A percentile compares a stretch with the other conserved stretches of the same genome.
These are phyloP conservation scores for Vickermania ingenoplastis DNA, from an alignment of 208 protist genomes.

Conservation along the genomic window DNA sequence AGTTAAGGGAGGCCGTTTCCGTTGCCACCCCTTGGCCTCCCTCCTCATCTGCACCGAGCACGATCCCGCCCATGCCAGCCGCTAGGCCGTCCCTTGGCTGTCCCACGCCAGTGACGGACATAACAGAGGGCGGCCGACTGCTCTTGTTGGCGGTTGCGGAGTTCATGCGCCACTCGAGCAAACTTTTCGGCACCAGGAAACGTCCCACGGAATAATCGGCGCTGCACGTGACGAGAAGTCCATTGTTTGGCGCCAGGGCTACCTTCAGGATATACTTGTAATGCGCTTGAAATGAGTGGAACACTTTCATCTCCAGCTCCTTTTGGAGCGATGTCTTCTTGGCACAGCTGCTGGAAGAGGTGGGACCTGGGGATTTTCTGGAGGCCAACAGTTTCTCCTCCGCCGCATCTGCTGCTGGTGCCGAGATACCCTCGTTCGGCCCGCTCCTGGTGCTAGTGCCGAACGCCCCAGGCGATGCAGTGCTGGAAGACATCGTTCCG, in stretches of 20 bases:
- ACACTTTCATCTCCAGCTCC: constrained; percentile 54
- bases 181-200: constrained; percentile 34
- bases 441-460: neutral
- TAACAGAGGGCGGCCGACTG: neutral
- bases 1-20: neutral
- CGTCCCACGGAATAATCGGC: constrained; percentile 79
- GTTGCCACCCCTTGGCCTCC: neutral
- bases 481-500: neutral
- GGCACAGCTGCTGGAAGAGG: neutral
- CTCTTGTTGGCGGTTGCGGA: neutral
- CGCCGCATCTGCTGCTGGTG: neutral
- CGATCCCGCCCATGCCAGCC: neutral
- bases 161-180: constrained; percentile 5
- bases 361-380: constrained; percentile 2
- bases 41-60: neutral
- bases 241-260: constrained; percentile 50
- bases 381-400: constrained; percentile 3
- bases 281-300: constrained; percentile 71
- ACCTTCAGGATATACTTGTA: constrained; percentile 87
- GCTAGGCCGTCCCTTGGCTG: neutral
- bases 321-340: constrained; percentile 15
- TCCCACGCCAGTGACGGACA: neutral
- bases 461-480: neutral
- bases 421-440: neutral
- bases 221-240: constrained; percentile 68